Conservation (phyloP, 371 early-diverging fungal genomes). For the Basidiobolus meristosporus region DNA sequence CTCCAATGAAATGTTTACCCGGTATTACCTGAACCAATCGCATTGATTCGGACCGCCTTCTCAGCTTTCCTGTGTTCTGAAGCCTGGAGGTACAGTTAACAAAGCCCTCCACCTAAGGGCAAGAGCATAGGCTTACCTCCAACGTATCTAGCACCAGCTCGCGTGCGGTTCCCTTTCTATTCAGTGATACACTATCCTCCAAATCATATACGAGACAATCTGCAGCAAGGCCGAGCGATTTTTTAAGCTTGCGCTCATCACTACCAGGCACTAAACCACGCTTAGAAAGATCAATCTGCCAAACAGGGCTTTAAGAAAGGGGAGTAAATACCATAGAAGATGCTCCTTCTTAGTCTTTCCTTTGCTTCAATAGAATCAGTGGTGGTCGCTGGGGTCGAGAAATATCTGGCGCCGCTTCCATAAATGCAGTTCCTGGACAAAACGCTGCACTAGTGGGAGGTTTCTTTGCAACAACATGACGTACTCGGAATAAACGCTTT, state of each 20-base stretch:
- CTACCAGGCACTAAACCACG: constrained; percentile 66
- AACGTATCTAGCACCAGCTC: constrained; percentile 54
- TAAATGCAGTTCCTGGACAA: too few species aligned
- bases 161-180: constrained; percentile 63
- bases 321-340: too few species aligned
- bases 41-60: constrained; percentile 74
- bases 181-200: constrained; percentile 74
- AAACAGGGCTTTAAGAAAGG: too few species aligned
- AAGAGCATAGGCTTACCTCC: constrained; percentile 16
- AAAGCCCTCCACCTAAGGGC: background rate
- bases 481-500: too few species aligned
- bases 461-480: too few species aligned
- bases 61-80: constrained; percentile 47
- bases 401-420: too few species aligned
- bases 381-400: too few species aligned
- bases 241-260: constrained; percentile 73
- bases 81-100: constrained; percentile 14
- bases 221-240: constrained; percentile 36
- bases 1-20: background rate
- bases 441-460: too few species aligned
- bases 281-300: too few species aligned
- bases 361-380: too few species aligned
- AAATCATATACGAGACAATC: constrained; percentile 82
- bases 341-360: too few species aligned
- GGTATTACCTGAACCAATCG: constrained; percentile 50